Base-by-base conservation (phyloP, 768 basidiomycete species). In the Rhizopogon vulgaris region DNA sequence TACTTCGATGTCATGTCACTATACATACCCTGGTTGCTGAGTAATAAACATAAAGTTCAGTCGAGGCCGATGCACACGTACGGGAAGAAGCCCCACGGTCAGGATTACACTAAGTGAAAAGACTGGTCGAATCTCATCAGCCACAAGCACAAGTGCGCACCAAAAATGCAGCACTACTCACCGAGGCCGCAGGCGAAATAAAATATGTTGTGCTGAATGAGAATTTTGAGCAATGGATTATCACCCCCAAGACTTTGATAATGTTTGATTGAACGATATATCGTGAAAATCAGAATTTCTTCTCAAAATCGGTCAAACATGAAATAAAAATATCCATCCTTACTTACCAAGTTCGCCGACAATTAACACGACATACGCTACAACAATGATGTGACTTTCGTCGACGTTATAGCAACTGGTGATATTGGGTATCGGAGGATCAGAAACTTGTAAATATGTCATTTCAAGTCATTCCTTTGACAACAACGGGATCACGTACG, bases 171-270 rank as follows among this genome's bases (percentile, higher is more conserved):
- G n/a, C 24, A 30, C 24, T 6, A 50, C 49, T 11, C 12, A 50
- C 49, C 28, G 3, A 50, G n/a, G 30, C 49, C 49, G 12, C 49
- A 48, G 25, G 24, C 17, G 25, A 50, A 50, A 15, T 50, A 50
- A 9, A 50, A 50, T 48, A 50, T 48, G 28, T 50, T 50, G 28
- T 50, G 43, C 28, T 48, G 49, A 22, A 50, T 11, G n/a, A 50
- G 25, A 30, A 28, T 43, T 14, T 22, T 41, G 38, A 50, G 22
- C 9, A 50, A 22, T 15, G 2, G 49, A 43, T 28, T 48, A 5
- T 12, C 7, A 22, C 17, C 7, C n/a, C 43, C 15, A 30, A 14
- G 15, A 22, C 14, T 22, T 22, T 28, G 18, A 41, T 45, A 50
- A 30, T 50, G n/a, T 22, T 15, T 48, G 43, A 50, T 41, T 10